Evolutionary conservation across 371 early-diverging fungal genomes (phyloP), one percentile per base, ranked within the genome.

Genomic region (Saksenaea oblongispora): DNA sequence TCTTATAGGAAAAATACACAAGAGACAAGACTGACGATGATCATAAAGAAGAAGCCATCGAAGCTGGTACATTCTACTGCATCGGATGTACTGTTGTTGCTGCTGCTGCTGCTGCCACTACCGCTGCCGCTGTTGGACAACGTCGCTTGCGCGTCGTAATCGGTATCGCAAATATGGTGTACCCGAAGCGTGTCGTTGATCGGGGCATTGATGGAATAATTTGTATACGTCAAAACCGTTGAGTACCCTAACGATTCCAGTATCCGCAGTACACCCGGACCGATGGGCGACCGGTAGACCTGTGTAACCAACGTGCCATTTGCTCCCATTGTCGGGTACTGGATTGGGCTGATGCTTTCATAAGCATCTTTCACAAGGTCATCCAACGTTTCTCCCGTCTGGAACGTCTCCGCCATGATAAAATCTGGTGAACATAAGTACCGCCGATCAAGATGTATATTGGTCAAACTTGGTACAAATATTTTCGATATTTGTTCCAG

Each of bases 221-320:
- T 74, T 26, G 69, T 62, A 34, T 75, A 60, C 31, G 72, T 69
- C 27, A 75, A 56, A 0, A 75, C 70, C 14, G 76, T 76, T 10
- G 73, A 71, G 39, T 76, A 76, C 0, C 76, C 76, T 53, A 76
- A 68, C 1, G 73, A 60, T 22, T 76, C 76, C 22, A 76, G 60
- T 7, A 76, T 70, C n/a, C 72, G 65, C 13, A 76, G 57, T 7
- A 76, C 62, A 37, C 73, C 76, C 17, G 76, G 76, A 7, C 76
- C 76, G 15, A 76, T 76, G 3, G 76, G 58, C 31, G 67, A 73
- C 56, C 34, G 51, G 44, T 73, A 73, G 0, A 18, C 27, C 17
- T 62, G 31, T 1, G n/a, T 47, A 1, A 14, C 17, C 9, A 22
- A 28, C 7, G 66, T 68, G 35, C 11, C 36, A 27, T 64, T 66